Conservation (phyloP, 1,284 basidiomycete genomes). For the Sporisorium scitamineum region DNA sequence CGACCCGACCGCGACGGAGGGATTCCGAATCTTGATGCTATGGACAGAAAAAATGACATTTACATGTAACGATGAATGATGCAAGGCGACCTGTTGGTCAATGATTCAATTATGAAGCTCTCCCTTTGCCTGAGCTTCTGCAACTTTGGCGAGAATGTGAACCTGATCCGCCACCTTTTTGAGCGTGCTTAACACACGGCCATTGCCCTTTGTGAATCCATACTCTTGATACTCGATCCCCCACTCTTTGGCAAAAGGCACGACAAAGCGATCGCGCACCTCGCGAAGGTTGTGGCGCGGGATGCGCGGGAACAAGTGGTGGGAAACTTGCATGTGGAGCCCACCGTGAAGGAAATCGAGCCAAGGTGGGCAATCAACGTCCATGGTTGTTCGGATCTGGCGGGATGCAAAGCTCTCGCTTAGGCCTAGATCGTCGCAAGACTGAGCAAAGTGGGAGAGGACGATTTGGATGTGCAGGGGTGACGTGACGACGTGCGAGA, state of each 20-base stretch:
- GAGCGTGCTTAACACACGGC: slow-evolving; percentile 81
- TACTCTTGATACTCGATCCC: slow-evolving; percentile 83
- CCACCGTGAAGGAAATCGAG: slow-evolving; percentile 93
- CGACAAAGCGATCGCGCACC: slow-evolving; percentile 81
- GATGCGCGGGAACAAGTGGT: slow-evolving; percentile 94
- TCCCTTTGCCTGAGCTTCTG: slow-evolving; percentile 71
- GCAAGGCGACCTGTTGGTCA: too few species aligned
- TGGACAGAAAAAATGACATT: neutral
- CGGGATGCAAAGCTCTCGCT: slow-evolving; percentile 90
- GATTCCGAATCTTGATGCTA: too few species aligned
- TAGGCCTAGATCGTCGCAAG: slow-evolving; percentile 89
- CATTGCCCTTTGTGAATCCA: slow-evolving; percentile 85
- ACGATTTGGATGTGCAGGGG: slow-evolving; percentile 86
- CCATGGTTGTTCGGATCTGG: slow-evolving; percentile 94
- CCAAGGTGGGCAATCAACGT: slow-evolving; percentile 86
- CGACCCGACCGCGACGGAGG: too few species aligned
- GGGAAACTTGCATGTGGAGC: slow-evolving; percentile 92
- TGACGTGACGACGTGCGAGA: slow-evolving; percentile 83
- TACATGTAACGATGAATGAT: neutral
- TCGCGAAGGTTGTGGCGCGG: slow-evolving; percentile 91
- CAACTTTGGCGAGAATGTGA: slow-evolving; percentile 75
- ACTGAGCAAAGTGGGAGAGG: slow-evolving; percentile 96
- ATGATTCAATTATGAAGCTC: slow-evolving; percentile 59
- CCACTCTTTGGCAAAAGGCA: slow-evolving; percentile 77
- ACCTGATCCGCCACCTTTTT: slow-evolving; percentile 85